Evolutionary conservation across 495 filamentous ascomycete species (phyloP).

Genomic region (Echria macrotheca): DNA sequence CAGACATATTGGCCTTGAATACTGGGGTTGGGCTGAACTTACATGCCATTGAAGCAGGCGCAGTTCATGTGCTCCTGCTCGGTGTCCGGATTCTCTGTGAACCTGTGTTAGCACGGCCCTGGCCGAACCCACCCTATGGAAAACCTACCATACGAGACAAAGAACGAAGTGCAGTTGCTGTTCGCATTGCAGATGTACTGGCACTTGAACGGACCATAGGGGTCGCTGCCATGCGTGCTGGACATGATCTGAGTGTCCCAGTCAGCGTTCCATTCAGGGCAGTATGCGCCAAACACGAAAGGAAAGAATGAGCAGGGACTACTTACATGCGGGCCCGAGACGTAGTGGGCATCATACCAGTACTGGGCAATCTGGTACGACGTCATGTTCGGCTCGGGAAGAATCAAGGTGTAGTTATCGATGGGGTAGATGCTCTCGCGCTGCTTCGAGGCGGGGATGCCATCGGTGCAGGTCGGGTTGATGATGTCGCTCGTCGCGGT

Average conservation of each 20-base stretch:
- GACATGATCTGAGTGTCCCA: too few relatives aligned
- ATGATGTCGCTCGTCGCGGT: constrained; percentile 5
- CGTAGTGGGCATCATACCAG: constrained; percentile 19
- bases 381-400: constrained; percentile 7
- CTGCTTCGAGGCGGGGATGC: constrained; percentile 16
- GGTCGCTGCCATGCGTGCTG: too few relatives aligned
- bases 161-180: constrained; percentile 23
- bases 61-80: constrained; percentile 23
- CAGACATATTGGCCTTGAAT: too few relatives aligned
- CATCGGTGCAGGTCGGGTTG: constrained; percentile 15
- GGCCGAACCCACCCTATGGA: too few relatives aligned
- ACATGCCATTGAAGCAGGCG: constrained; percentile 31
- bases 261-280: not conserved
- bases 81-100: constrained; percentile 14
- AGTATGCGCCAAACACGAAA: not conserved
- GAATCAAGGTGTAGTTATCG: constrained; percentile 19
- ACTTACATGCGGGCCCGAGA: constrained; percentile 27
- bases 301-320: too few relatives aligned
- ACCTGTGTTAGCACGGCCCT: too few relatives aligned
- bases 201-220: constrained; percentile 31
- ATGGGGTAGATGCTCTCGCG: constrained; percentile 12
- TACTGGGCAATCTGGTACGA: constrained; percentile 16
- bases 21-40: too few relatives aligned
- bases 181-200: constrained; percentile 32
- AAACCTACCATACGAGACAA: constrained; percentile 27